These are phyloP conservation scores for Pestalotiopsis sp. DNA, from an alignment of 2,329 filamentous ascomycete genomes.

Conservation along the genomic window DNA sequence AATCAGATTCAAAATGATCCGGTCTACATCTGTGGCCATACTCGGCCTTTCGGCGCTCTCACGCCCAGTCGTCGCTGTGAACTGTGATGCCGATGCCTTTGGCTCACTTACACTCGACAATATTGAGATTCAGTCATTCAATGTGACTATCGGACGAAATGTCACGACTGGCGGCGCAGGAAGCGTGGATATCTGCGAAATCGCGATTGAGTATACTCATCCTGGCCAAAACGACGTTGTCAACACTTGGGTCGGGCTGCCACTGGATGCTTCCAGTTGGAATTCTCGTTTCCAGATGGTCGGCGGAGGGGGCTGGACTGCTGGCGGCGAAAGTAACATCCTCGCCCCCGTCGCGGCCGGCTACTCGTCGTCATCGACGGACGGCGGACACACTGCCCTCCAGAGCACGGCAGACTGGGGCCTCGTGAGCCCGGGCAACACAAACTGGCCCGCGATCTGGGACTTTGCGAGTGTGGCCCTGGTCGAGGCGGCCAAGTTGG, in stretches of 20 bases:
- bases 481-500: neutral
- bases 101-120: neutral
- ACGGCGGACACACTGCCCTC: conserved; percentile 4
- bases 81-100: neutral
- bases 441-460: conserved; percentile 8
- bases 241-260: conserved; percentile 8
- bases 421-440: conserved; percentile 5
- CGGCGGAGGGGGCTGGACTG: conserved; percentile 6
- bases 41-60: neutral
- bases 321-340: neutral
- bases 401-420: conserved; percentile 10
- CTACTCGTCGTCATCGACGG: conserved; percentile 7
- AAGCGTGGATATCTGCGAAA: conserved; percentile 6
- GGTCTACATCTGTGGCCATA: neutral
- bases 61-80: neutral
- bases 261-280: neutral
- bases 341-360: neutral
- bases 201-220: conserved; percentile 6
- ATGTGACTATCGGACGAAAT: neutral
- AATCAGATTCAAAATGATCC: neutral
- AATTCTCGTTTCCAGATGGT: conserved; percentile 11
- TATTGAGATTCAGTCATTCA: conserved; percentile 2
- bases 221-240: conserved; percentile 11
- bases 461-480: conserved; percentile 7
- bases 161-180: neutral